Evolutionary conservation across 129 eudicot species (phyloP).

Genomic region (Helianthus annuus): HanXRQr2.0-SUNRISE NC_035434.2:154122837-154123336

Average conservation of each 20-base stretch:
- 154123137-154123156: conserved; percentile 31
- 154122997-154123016: conserved; percentile 65
- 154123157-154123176: conserved; percentile 14
- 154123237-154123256: not conserved
- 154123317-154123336: not conserved
- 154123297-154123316: not conserved
- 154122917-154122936: conserved; percentile 73
- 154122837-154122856: conserved; percentile 57
- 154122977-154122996: conserved; percentile 83
- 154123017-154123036: conserved; percentile 76
- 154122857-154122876: conserved; percentile 67
- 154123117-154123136: conserved; percentile 23
- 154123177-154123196: not conserved
- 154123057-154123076: conserved; percentile 19
- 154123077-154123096: conserved; percentile 3
- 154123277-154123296: not conserved
- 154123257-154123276: not conserved
- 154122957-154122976: conserved; percentile 57
- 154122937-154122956: conserved; percentile 64
- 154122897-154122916: conserved; percentile 59
- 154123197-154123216: conserved; percentile 11
- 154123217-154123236: not conserved
- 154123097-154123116: conserved; percentile 22
- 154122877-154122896: conserved; percentile 57
- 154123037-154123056: conserved; percentile 30